A percentile compares a stretch with the other conserved stretches of the same genome.
Conservation (phyloP, 2,329 filamentous ascomycete species). For the Sporothrix globosa region DNA sequence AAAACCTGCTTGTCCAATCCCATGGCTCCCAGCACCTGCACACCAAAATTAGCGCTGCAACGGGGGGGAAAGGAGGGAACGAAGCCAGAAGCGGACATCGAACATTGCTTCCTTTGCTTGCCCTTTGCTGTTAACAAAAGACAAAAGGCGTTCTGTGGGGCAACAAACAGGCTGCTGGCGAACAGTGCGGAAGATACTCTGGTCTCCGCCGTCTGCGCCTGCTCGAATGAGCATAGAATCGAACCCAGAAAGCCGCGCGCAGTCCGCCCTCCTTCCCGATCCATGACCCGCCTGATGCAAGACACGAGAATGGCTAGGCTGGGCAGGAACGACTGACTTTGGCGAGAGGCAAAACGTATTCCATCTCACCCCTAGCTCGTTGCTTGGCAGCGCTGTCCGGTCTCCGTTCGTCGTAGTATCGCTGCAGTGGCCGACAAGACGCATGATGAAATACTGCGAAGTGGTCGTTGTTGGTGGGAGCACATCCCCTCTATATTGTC, state of each 20-base stretch:
- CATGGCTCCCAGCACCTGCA: conserved; percentile 35
- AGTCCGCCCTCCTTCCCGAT: neutral
- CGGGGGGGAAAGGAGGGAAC: conserved; percentile 16
- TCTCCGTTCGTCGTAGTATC: conserved; percentile 1
- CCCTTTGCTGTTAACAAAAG: no score
- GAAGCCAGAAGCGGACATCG: no score
- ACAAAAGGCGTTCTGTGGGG: neutral
- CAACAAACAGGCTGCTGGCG: neutral
- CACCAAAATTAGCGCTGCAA: conserved; percentile 32
- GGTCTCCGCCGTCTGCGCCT: neutral
- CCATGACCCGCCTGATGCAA: conserved; percentile 17
- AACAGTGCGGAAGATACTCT: neutral
- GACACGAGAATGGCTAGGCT: neutral
- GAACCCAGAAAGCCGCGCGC: neutral
- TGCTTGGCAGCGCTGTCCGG: conserved; percentile 5
- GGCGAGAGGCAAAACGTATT: conserved; percentile 10
- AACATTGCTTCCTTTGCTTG: neutral
- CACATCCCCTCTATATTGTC: neutral
- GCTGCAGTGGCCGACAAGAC: neutral
- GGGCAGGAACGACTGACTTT: conserved; percentile 12
- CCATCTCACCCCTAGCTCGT: conserved; percentile 16
- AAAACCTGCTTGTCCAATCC: conserved; percentile 30
- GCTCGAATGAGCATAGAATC: neutral
- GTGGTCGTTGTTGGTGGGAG: no score
- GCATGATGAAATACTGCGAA: neutral